phyloP scores from a whole-genome alignment of 2,329 filamentous ascomycete genomes.

The Ophiocordyceps sinensis region DNA sequence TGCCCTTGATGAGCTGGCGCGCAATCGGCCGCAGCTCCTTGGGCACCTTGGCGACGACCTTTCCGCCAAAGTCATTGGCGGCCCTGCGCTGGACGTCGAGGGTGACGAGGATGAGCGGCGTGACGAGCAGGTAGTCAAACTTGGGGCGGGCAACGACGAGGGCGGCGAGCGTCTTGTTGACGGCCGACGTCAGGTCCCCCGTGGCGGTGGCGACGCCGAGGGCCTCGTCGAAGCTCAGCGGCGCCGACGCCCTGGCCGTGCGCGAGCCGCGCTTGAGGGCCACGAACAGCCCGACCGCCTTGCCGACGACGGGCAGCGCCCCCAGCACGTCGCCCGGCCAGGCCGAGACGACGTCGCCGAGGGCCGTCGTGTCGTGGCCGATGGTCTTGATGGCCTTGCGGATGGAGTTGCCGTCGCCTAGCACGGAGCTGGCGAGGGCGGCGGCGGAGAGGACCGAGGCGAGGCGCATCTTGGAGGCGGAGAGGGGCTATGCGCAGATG shows the following conservation, averaged over 20 bases:
- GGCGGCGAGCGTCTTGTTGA: conserved; percentile 22
- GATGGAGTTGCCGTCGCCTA: conserved; percentile 20
- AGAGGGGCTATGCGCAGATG: no score
- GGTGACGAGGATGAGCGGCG: conserved; percentile 26
- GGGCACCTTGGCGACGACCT: conserved; percentile 26
- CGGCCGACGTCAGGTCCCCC: conserved; percentile 17
- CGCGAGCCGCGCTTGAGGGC: conserved; percentile 23
- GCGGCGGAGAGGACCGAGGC: conserved; percentile 8
- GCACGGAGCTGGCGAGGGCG: conserved; percentile 9
- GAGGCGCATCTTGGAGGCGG: conserved; percentile 8
- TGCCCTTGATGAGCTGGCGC: conserved; percentile 18
- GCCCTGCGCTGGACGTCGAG: conserved; percentile 25
- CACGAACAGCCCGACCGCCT: conserved; percentile 22
- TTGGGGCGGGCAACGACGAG: conserved; percentile 25
- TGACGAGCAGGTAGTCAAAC: conserved; percentile 28
- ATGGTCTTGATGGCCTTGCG: conserved; percentile 20
- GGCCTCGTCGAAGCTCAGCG: conserved; percentile 22
- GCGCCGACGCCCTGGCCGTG: conserved; percentile 20
- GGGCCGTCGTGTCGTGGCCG: conserved; percentile 14
- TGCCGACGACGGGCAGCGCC: conserved; percentile 23
- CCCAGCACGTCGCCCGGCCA: conserved; percentile 25
- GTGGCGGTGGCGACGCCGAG: conserved; percentile 23
- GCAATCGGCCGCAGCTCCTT: conserved; percentile 16
- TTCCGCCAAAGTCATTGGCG: conserved; percentile 20
- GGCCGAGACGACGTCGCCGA: conserved; percentile 17